Base-by-base conservation (phyloP, 371 early-diverging fungal genomes). In the Coemansia linderi region DNA sequence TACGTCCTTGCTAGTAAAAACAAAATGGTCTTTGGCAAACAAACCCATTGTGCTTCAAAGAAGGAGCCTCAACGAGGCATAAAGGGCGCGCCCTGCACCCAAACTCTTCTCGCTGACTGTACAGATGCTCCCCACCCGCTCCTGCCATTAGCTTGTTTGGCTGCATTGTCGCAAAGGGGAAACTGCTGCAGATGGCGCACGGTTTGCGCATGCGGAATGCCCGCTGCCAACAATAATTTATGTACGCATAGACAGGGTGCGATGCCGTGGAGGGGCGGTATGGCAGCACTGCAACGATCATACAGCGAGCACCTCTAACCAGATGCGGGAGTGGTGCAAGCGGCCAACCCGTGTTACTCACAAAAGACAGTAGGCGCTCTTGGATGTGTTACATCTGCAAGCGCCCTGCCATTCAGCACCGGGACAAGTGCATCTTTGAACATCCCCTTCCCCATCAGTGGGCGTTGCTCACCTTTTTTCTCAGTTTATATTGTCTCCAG, bases 151-250 rank as follows among this genome's bases (percentile, higher is more conserved):
- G 54, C 54, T 15, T 27, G 54, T 17, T 54, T 17, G 29, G 54
- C 54, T 54, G 54, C 54, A 54, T 29, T 29, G 24, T 24, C 50
- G 12, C 13, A 24, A 50, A 24, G 27, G 50, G 27, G 50, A 50
- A 50, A 29, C 54, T 29, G 10, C 54, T 54, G 54, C 54, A 54
- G 54, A 54, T 54, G 54, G 54, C 54, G 54, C 54, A 54, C 54
- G 54, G 54, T 29, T 54, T 29, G 54, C 54, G 54, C 54, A 54
- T 54, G 54, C 31, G 31, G 54, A 54, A 54, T 54, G 54, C 54
- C 54, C 29, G 29, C 17, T 54, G 54, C 54, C 54, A 15, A 29
- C 29, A 54, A 54, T 54, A 54, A 54, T 54, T 29, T 54, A 54
- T 54, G 54, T 54, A 54, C 50, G 50, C 50, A 50, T 50, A 50